Percentiles rank a stretch among this genome's conserved stretches.
Conservation (phyloP, 805 yeast species). For the Metschnikowia aberdeeniae region DNA sequence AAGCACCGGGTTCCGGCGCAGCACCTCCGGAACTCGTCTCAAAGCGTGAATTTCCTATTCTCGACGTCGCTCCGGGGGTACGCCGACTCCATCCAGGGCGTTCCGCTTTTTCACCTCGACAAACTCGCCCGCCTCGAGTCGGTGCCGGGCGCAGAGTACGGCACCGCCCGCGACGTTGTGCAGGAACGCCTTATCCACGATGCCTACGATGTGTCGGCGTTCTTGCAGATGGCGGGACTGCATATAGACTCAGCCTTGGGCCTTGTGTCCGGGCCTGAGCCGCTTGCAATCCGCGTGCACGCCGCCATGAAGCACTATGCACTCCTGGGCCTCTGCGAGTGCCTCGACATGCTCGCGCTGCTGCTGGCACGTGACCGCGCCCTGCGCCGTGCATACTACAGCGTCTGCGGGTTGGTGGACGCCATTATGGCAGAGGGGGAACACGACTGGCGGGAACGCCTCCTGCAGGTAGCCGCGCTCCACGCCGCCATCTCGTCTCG, state of each 20-base stretch:
- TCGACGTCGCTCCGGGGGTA: conserved; percentile 15
- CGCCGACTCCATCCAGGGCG: conserved; percentile 13
- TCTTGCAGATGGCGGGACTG: conserved; percentile 3
- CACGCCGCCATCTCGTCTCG: background rate
- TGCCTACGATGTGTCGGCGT: conserved; percentile 9
- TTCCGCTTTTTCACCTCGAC: conserved; percentile 13
- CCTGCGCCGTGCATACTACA: background rate
- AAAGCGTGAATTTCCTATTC: conserved; percentile 13
- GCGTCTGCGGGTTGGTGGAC: conserved; percentile 12
- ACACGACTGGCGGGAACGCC: conserved; percentile 14
- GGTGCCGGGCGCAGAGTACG: conserved; percentile 10
- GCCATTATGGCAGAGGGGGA: conserved; percentile 5
- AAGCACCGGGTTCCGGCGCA: conserved; percentile 7
- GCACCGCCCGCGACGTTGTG: conserved; percentile 12
- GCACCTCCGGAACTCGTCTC: conserved; percentile 8
- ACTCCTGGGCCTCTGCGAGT: conserved; percentile 12
- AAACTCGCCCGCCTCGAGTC: background rate
- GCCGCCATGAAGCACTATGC: conserved; percentile 15
- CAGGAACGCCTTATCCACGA: background rate
- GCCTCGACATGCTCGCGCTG: conserved; percentile 7
- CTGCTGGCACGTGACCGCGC: background rate
- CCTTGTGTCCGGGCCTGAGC: conserved; percentile 7
- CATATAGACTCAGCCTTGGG: conserved; percentile 4
- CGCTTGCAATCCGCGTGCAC: conserved; percentile 8
- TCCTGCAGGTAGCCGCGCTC: conserved; percentile 6